A percentile compares a stretch with the other conserved stretches of the same genome.
Conservation (phyloP, 1,284 basidiomycete genomes). For the Gymnopus androsaceus region DNA sequence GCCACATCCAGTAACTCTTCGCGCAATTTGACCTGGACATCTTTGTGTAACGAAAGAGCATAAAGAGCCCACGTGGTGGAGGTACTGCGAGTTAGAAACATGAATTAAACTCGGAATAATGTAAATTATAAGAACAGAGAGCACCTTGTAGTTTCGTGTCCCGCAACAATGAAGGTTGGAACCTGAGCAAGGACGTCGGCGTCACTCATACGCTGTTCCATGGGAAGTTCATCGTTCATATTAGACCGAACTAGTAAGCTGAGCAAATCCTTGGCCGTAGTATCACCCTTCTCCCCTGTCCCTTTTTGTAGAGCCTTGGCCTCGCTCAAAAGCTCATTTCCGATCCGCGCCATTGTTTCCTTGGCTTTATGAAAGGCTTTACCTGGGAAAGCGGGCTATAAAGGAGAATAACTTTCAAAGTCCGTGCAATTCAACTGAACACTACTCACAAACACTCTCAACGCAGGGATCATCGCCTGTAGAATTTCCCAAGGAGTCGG, state of each 20-base stretch:
- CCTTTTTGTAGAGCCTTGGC: conserved; percentile 36
- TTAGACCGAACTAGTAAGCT: conserved; percentile 44
- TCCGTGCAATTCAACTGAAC: neutral
- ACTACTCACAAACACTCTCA: conserved; percentile 14
- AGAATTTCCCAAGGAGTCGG: conserved; percentile 17
- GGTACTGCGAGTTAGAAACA: too few species aligned
- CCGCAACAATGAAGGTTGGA: conserved; percentile 31
- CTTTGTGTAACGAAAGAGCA: conserved; percentile 55
- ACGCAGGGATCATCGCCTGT: conserved; percentile 25
- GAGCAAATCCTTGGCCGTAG: conserved; percentile 26
- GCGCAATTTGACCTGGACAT: conserved; percentile 67
- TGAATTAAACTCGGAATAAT: too few species aligned
- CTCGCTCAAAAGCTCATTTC: conserved; percentile 35
- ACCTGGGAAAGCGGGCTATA: conserved; percentile 3
- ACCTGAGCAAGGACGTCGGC: conserved; percentile 49
- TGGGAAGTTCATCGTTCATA: conserved; percentile 36
- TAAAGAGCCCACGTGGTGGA: conserved; percentile 64
- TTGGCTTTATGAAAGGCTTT: neutral
- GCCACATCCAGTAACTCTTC: conserved; percentile 57
- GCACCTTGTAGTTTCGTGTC: conserved; percentile 22
- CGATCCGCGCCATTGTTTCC: conserved; percentile 32
- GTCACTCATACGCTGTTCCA: conserved; percentile 41
- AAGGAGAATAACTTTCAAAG: neutral
- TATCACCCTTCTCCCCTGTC: conserved; percentile 25
- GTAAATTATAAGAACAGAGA: too few species aligned